These are phyloP conservation scores for Papiliotrema flavescens DNA, from an alignment of 1,284 basidiomycete genomes.

Conservation along the genomic window DNA sequence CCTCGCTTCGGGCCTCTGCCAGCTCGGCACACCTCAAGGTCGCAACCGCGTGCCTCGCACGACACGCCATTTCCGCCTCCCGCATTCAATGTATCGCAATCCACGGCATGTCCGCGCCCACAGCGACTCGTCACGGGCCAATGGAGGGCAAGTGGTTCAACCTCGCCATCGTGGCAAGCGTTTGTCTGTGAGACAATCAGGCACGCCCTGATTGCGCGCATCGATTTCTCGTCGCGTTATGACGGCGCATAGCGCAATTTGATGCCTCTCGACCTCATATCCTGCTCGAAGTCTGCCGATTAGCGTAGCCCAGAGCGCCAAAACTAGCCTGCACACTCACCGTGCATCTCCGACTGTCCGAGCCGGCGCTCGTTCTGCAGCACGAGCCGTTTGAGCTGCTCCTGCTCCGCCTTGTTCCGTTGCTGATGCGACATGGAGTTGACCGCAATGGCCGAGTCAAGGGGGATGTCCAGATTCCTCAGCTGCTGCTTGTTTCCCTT, in stretches of 20 bases:
- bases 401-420: slow-evolving; percentile 89
- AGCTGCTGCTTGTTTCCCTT: slow-evolving; percentile 66
- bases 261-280: slow-evolving; percentile 35
- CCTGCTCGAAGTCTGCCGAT: slow-evolving; percentile 26
- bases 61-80: too few species aligned
- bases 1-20: too few species aligned
- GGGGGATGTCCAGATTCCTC: slow-evolving; percentile 79
- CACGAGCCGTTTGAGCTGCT: slow-evolving; percentile 86
- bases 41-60: too few species aligned
- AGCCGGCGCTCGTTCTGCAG: slow-evolving; percentile 52
- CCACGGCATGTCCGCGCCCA: too few species aligned
- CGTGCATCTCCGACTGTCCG: slow-evolving; percentile 41
- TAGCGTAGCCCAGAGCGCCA: too few species aligned
- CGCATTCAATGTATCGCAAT: too few species aligned
- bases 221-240: not conserved
- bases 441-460: slow-evolving; percentile 77
- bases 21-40: too few species aligned
- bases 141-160: too few species aligned
- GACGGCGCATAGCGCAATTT: slow-evolving; percentile 26
- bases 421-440: slow-evolving; percentile 85
- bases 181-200: too few species aligned
- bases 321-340: slow-evolving; percentile 25
- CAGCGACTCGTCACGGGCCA: too few species aligned
- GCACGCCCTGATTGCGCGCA: too few species aligned
- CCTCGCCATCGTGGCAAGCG: too few species aligned